Conservation (phyloP, 805 yeast genomes). For the Candida railenensis region DNA sequence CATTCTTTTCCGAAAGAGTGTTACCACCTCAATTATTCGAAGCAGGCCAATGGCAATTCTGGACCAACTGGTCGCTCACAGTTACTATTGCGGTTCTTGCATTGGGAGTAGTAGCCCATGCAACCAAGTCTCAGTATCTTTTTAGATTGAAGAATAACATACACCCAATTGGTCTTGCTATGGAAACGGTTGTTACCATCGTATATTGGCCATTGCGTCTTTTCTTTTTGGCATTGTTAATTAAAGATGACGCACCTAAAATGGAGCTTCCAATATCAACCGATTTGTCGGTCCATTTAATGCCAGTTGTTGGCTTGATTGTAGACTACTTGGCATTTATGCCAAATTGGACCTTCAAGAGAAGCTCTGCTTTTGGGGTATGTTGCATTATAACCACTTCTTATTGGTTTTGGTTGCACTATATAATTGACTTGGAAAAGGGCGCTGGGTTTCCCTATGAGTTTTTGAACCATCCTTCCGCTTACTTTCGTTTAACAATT, state of each 20-base stretch:
- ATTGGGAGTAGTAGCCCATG: slow-evolving; percentile 38
- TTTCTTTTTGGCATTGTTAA: slow-evolving; percentile 49
- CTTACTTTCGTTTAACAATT: slow-evolving; percentile 42
- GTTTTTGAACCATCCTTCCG: slow-evolving; percentile 54
- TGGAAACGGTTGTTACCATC: slow-evolving; percentile 59
- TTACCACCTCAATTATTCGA: slow-evolving; percentile 50
- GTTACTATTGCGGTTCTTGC: slow-evolving; percentile 44
- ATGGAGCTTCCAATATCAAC: slow-evolving; percentile 45
- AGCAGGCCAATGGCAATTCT: slow-evolving; percentile 72
- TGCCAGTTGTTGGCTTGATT: slow-evolving; percentile 54
- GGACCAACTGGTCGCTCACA: slow-evolving; percentile 62
- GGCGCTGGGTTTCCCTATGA: slow-evolving; percentile 66
- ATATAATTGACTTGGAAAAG: slow-evolving; percentile 43
- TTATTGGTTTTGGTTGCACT: slow-evolving; percentile 55
- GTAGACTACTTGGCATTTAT: slow-evolving; percentile 55
- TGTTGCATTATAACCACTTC: slow-evolving; percentile 39
- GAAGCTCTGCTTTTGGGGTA: slow-evolving; percentile 36
- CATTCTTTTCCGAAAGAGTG: slow-evolving; percentile 8
- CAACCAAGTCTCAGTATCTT: slow-evolving; percentile 18
- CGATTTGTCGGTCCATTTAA: slow-evolving; percentile 59
- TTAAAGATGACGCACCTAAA: slow-evolving; percentile 26
- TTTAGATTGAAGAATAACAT: slow-evolving; percentile 37
- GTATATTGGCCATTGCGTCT: slow-evolving; percentile 72
- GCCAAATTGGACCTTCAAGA: slow-evolving; percentile 40
- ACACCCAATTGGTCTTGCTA: slow-evolving; percentile 54